A percentile compares a stretch with the other conserved stretches of the same genome.
phyloP scores from a whole-genome alignment of 352 stramenopile species.

The Phytopythium cucurbitacearum region DNA sequence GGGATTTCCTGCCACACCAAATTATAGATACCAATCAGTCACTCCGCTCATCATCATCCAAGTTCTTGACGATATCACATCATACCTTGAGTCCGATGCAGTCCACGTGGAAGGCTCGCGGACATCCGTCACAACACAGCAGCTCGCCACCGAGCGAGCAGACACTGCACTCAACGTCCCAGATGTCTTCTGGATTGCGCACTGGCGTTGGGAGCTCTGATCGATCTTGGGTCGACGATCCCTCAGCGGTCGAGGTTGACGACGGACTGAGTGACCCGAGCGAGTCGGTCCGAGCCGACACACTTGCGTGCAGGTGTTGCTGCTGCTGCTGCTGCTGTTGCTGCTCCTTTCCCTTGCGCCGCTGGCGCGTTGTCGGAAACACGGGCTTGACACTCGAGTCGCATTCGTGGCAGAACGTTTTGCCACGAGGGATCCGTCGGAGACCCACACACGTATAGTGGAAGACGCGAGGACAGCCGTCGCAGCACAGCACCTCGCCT shows the following conservation, averaged over 20 bases:
- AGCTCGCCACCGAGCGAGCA: constrained; percentile 84
- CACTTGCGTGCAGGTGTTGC: not conserved
- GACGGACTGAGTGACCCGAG: constrained; percentile 5
- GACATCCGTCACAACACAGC: constrained; percentile 90
- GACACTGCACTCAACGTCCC: constrained; percentile 87
- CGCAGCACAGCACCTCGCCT: constrained; percentile 88
- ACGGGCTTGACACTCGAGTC: constrained; percentile 69
- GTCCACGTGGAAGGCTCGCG: constrained; percentile 87
- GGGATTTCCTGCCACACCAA: constrained; percentile 29
- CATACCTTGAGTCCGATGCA: constrained; percentile 67
- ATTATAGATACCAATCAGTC: constrained; percentile 4
- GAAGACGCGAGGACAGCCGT: constrained; percentile 90
- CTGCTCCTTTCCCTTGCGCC: constrained; percentile 5
- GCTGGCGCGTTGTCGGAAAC: constrained; percentile 15
- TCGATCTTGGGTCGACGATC: not conserved
- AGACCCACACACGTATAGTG: constrained; percentile 84
- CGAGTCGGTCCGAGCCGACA: not conserved
- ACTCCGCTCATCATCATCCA: not conserved
- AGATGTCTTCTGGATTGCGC: constrained; percentile 56
- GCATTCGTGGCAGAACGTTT: constrained; percentile 83
- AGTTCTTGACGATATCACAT: not conserved
- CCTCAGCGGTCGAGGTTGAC: constrained; percentile 4
- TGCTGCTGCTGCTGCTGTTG: constrained; percentile 13
- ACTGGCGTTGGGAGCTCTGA: not conserved
- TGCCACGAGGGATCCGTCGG: constrained; percentile 75